Base-by-base conservation (phyloP, 257 asterid species). In the Nicotiana sylvestris region DNA sequence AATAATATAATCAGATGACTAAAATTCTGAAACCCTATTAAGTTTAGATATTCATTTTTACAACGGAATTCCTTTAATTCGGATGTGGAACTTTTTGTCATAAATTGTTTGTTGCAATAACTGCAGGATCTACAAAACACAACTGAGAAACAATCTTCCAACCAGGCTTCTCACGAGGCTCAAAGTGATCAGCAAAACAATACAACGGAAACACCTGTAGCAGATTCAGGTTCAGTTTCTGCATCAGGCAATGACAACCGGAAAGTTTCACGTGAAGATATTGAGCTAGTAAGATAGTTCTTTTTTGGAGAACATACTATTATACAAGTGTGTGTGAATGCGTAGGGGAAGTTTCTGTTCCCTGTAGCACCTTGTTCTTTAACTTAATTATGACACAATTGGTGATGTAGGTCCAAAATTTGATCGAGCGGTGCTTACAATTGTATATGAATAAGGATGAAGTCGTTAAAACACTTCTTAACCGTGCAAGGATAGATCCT, bases 401-500 rank as follows among this genome's bases (percentile, higher is more conserved):
- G 81, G 61, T 72, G 60, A 72, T 72, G 78, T 76, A 96, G 99
- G 99, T 96, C 81, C 99, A 96, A 82, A 94, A 94, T 82, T 83
- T 96, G 89, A 94, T 96, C 30, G 98, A 96, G 83, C 91, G 98
- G 82, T 96, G 99, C 84, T 91, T 96, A 74, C 98, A 94, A 87
- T 80, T 96, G 88, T 96, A 96, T 80, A 96, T 94, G 99, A 93
- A 90, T 84, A 93, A 85, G 89, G 98, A 94, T 49, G 98, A 96
- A 89, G 98, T 94, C 74, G 98, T 94, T 55, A 96, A 93, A 88
- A 96, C 98, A 69, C 93, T 96, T 55, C 85, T 96, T 66, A 94
- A 89, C 84, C 98, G 97, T 57, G 99, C 99, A 81, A 91, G 97
- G 88, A 94, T 96, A 82, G 98, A 94, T 91, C 98, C 98, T 21